Conservation (phyloP, 768 basidiomycete species). For the Boletus edulis region DNA sequence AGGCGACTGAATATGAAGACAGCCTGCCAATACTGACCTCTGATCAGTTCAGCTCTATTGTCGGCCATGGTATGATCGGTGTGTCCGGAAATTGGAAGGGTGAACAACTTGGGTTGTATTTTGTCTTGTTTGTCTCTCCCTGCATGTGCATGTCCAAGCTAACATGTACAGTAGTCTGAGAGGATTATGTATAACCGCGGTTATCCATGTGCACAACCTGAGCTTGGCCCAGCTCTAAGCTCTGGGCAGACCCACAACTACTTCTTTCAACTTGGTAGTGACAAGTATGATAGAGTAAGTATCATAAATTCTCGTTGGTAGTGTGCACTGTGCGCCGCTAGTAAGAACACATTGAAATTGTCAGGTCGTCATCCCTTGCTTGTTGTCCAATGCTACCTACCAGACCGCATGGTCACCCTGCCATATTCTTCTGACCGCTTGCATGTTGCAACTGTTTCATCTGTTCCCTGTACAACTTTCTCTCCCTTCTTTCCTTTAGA, state of each 20-base stretch:
- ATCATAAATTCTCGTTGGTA: too few relatives aligned
- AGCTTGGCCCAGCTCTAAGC: too few relatives aligned
- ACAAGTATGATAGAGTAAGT: too few relatives aligned
- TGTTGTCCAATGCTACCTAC: not conserved
- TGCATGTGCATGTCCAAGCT: too few relatives aligned
- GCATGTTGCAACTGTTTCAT: conserved; percentile 5
- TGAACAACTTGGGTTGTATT: conserved; percentile 3
- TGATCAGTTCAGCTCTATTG: conserved; percentile 33
- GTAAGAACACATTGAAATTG: too few relatives aligned
- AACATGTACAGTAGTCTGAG: too few relatives aligned
- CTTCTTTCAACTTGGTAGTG: too few relatives aligned
- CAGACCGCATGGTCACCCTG: not conserved
- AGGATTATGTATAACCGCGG: too few relatives aligned
- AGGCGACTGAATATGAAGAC: not conserved
- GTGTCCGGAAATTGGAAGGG: not conserved
- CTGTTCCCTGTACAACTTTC: conserved; percentile 15
- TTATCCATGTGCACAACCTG: too few relatives aligned
- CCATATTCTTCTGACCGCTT: not conserved
- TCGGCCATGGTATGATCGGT: conserved; percentile 26
- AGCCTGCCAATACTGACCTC: conserved; percentile 22
- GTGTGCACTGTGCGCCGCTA: too few relatives aligned
- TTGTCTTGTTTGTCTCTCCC: conserved; percentile 2
- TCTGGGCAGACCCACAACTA: too few relatives aligned
- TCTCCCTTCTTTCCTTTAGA: conserved; percentile 21
- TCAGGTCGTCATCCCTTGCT: not conserved